Conservation (phyloP, 1,139 yeast species). For the Suhomyces bokatorum region DNA sequence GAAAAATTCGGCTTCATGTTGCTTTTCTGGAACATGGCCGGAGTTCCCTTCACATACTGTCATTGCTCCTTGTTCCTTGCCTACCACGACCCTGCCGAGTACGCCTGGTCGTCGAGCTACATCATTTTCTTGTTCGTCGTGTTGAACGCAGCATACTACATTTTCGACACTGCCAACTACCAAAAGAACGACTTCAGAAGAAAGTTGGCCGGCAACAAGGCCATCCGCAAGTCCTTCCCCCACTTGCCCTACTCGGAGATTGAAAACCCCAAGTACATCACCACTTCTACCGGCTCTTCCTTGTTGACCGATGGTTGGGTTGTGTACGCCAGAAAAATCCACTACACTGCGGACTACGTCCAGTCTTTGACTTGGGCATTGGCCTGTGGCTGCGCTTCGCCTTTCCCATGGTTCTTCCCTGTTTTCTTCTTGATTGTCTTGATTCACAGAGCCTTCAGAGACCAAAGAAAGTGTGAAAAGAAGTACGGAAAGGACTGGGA, state of each 20-base stretch:
- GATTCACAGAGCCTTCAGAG: constrained; percentile 86
- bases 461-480: constrained; percentile 74
- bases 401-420: constrained; percentile 97
- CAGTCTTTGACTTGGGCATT: constrained; percentile 92
- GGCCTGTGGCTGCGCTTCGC: constrained; percentile 81
- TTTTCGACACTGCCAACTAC: constrained; percentile 93
- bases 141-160: constrained; percentile 73
- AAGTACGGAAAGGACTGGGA: constrained; percentile 97
- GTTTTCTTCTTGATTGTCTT: constrained; percentile 82
- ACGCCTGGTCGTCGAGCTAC: constrained; percentile 66
- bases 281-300: constrained; percentile 79
- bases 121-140: constrained; percentile 55
- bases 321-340: constrained; percentile 86
- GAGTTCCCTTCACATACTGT: constrained; percentile 97
- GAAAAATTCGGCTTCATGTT: constrained; percentile 98
- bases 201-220: constrained; percentile 74
- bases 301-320: constrained; percentile 94
- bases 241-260: constrained; percentile 82
- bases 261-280: constrained; percentile 79
- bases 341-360: constrained; percentile 91
- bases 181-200: constrained; percentile 95
- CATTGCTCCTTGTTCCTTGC: constrained; percentile 84
- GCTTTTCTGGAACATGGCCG: constrained; percentile 97
- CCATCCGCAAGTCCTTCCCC: constrained; percentile 86
- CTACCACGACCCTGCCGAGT: constrained; percentile 81